Percentiles rank a stretch among this genome's conserved stretches.
These are phyloP conservation scores for Tylopilus orsonianus DNA, from an alignment of 1,284 basidiomycete genomes.

Conservation along the genomic window DNA sequence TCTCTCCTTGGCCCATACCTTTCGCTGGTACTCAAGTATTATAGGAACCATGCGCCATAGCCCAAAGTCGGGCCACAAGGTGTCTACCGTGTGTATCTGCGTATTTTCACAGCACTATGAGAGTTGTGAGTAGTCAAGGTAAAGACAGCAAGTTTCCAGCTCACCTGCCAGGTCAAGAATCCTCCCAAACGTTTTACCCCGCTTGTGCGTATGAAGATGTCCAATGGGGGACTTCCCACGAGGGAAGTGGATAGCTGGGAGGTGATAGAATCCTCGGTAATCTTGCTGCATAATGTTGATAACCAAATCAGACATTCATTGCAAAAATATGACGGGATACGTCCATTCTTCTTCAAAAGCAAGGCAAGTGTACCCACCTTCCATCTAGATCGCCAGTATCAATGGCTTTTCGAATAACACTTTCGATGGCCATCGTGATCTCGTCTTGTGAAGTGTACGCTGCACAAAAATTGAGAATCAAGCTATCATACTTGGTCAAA, in stretches of 20 bases:
- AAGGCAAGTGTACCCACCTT: constrained; percentile 23
- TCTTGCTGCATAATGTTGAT: constrained; percentile 37
- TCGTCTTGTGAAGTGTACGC: constrained; percentile 94
- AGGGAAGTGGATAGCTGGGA: constrained; percentile 65
- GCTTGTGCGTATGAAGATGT: constrained; percentile 90
- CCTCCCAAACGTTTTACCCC: constrained; percentile 91
- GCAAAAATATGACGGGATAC: not conserved
- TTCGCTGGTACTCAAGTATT: constrained; percentile 82
- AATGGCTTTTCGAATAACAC: constrained; percentile 52
- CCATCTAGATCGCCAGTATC: constrained; percentile 38
- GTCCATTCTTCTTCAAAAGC: too few species aligned
- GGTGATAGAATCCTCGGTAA: constrained; percentile 68
- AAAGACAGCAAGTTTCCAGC: constrained; percentile 46
- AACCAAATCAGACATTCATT: not conserved
- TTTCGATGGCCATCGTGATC: constrained; percentile 76
- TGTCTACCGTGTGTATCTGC: constrained; percentile 88
- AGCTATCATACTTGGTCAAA: constrained; percentile 60
- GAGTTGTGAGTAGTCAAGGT: not conserved
- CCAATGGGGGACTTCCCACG: constrained; percentile 76
- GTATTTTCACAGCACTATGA: constrained; percentile 74
- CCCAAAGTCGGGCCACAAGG: constrained; percentile 96
- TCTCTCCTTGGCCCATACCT: constrained; percentile 47
- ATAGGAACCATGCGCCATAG: constrained; percentile 85
- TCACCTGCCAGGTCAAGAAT: constrained; percentile 93
- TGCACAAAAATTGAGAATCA: constrained; percentile 93